Conservation (phyloP, 192 early-diverging fungal genomes). For the Geranomyces variabilis region DNA sequence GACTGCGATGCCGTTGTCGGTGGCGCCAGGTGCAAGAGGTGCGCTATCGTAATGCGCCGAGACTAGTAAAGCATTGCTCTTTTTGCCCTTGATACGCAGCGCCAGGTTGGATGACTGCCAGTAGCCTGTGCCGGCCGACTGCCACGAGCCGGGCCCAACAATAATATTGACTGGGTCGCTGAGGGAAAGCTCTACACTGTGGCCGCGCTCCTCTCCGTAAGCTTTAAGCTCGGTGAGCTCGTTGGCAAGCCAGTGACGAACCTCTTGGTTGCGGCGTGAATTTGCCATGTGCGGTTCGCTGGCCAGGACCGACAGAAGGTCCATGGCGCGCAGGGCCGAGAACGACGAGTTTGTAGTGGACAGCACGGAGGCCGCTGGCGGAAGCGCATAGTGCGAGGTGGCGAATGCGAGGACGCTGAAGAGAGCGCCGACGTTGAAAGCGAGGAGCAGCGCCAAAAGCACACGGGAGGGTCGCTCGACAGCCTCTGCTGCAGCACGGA, state of each 20-base stretch:
- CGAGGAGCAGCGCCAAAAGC: no score
- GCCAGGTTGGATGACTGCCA: constrained; percentile 45
- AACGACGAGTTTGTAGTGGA: constrained; percentile 1
- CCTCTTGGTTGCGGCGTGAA: neutral
- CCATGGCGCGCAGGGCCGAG: constrained; percentile 1
- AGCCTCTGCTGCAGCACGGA: no score
- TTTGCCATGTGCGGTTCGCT: neutral
- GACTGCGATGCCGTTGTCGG: constrained; percentile 49
- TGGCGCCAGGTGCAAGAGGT: constrained; percentile 38
- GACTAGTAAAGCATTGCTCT: constrained; percentile 38
- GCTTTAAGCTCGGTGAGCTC: neutral
- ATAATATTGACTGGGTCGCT: neutral
- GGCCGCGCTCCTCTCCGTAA: constrained; percentile 4
- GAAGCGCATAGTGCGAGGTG: no score
- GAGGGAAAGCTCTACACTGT: neutral
- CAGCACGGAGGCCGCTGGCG: no score
- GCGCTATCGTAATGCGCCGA: constrained; percentile 51
- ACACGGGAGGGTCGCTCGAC: no score
- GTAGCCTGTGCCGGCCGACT: constrained; percentile 1
- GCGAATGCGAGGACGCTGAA: no score
- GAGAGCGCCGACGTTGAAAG: no score
- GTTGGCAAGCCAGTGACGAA: neutral
- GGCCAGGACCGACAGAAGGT: neutral
- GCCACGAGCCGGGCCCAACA: neutral
- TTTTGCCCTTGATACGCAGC: constrained; percentile 25